Conservation (phyloP, 2,329 filamentous ascomycete species). For the Xylaria sp. region DNA sequence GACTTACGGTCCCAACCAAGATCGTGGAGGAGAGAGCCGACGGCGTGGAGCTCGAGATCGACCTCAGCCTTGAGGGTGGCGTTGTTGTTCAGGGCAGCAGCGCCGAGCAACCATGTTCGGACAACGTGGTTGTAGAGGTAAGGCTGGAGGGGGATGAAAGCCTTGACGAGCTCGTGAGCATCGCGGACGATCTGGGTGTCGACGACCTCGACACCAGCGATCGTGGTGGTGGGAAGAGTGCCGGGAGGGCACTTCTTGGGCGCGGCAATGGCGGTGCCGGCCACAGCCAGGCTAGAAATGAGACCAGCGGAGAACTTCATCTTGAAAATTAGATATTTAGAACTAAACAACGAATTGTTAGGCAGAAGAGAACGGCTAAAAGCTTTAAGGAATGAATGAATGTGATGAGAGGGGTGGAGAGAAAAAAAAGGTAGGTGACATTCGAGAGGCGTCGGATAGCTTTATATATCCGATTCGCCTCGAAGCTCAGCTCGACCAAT, state of each 20-base stretch:
- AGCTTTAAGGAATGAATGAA: slow-evolving; percentile 25
- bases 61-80: slow-evolving; percentile 39
- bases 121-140: slow-evolving; percentile 42
- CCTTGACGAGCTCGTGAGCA: slow-evolving; percentile 36
- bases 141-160: slow-evolving; percentile 35
- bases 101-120: slow-evolving; percentile 39
- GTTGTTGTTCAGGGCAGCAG: slow-evolving; percentile 41
- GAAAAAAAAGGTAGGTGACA: background rate
- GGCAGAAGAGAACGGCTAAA: slow-evolving; percentile 7
- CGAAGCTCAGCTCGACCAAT: slow-evolving; percentile 19
- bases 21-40: slow-evolving; percentile 39
- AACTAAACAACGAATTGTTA: slow-evolving; percentile 10
- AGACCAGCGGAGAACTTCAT: slow-evolving; percentile 39
- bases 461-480: slow-evolving; percentile 33
- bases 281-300: slow-evolving; percentile 32
- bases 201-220: slow-evolving; percentile 40
- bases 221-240: slow-evolving; percentile 35
- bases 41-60: slow-evolving; percentile 39
- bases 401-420: slow-evolving; percentile 34
- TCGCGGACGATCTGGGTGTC: slow-evolving; percentile 37
- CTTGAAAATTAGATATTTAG: slow-evolving; percentile 25
- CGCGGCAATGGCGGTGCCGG: slow-evolving; percentile 29
- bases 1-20: slow-evolving; percentile 40
- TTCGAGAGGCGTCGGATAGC: slow-evolving; percentile 21
- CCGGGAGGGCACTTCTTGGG: slow-evolving; percentile 20